phyloP scores from a whole-genome alignment of 1,284 basidiomycete genomes.

The Microstroma glucosiphilum region DNA sequence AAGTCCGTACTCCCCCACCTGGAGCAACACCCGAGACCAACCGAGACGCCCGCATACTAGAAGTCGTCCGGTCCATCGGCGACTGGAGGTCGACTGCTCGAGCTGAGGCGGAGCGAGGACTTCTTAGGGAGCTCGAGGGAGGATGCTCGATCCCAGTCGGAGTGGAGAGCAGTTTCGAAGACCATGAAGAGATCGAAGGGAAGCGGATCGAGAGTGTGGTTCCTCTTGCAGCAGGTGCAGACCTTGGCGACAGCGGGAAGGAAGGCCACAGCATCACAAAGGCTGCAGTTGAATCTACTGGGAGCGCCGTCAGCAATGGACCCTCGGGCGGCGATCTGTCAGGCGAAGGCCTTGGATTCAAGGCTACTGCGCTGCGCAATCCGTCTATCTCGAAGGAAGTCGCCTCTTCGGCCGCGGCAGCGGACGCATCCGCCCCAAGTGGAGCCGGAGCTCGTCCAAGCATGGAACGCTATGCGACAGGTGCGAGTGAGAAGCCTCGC shows the following conservation, averaged over 20 bases:
- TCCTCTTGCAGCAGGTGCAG: not conserved
- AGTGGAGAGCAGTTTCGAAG: conserved; percentile 58
- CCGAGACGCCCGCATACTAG: conserved; percentile 39
- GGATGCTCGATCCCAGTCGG: conserved; percentile 98
- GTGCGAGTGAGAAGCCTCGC: conserved; percentile 15
- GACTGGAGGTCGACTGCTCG: conserved; percentile 45
- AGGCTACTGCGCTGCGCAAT: too few species aligned
- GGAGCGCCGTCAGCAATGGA: not conserved
- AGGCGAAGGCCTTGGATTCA: not conserved
- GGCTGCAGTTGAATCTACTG: not conserved
- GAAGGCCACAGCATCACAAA: conserved; percentile 29
- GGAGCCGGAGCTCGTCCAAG: conserved; percentile 12
- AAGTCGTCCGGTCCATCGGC: conserved; percentile 38
- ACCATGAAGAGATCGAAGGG: conserved; percentile 40
- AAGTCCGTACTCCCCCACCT: conserved; percentile 61
- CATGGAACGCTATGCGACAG: conserved; percentile 25
- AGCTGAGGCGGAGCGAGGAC: conserved; percentile 64
- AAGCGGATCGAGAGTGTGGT: conserved; percentile 28
- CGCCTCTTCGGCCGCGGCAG: not conserved
- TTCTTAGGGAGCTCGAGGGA: conserved; percentile 81
- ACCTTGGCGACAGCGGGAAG: not conserved
- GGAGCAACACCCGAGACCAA: conserved; percentile 28
- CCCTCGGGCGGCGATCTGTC: not conserved
- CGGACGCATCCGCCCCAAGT: not conserved
- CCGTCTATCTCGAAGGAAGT: too few species aligned